A percentile compares a stretch with the other conserved stretches of the same genome.
Conservation (phyloP, 768 basidiomycete genomes). For the Tylopilus sp. region DNA sequence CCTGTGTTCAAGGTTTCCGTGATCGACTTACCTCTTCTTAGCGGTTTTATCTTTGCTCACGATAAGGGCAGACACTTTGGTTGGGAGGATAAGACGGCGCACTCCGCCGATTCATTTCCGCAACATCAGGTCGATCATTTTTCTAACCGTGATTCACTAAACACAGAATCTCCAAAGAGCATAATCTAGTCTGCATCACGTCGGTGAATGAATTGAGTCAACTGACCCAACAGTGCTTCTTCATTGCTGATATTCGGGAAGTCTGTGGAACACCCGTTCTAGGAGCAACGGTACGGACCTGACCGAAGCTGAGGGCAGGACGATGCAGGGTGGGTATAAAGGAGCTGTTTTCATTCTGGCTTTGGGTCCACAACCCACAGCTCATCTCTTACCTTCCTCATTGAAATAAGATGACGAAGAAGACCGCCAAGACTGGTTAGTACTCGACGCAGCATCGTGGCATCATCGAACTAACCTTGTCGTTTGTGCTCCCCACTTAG, state of each 20-base stretch:
- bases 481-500: constrained; percentile 7
- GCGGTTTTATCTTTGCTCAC: not conserved
- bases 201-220: constrained; percentile 2
- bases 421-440: constrained; percentile 22
- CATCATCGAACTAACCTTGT: constrained; percentile 15
- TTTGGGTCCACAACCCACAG: not conserved
- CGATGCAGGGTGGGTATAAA: constrained; percentile 20
- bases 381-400: constrained; percentile 2
- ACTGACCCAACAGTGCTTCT: not conserved
- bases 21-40: not conserved
- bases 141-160: not conserved
- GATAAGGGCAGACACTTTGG: constrained; percentile 23
- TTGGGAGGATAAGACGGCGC: constrained; percentile 20
- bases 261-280: constrained; percentile 2
- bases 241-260: constrained; percentile 7
- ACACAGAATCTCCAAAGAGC: constrained; percentile 9
- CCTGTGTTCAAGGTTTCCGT: not conserved
- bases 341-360: constrained; percentile 3
- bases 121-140: constrained; percentile 12
- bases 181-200: constrained; percentile 6
- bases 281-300: constrained; percentile 13
- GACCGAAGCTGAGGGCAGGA: constrained; percentile 30
- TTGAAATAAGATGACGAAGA: constrained; percentile 25
- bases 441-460: constrained; percentile 6
- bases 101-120: constrained; percentile 12